Evolutionary conservation across 2,329 filamentous ascomycete species (phyloP).

Genomic region (Trichophyton equinum): DNA sequence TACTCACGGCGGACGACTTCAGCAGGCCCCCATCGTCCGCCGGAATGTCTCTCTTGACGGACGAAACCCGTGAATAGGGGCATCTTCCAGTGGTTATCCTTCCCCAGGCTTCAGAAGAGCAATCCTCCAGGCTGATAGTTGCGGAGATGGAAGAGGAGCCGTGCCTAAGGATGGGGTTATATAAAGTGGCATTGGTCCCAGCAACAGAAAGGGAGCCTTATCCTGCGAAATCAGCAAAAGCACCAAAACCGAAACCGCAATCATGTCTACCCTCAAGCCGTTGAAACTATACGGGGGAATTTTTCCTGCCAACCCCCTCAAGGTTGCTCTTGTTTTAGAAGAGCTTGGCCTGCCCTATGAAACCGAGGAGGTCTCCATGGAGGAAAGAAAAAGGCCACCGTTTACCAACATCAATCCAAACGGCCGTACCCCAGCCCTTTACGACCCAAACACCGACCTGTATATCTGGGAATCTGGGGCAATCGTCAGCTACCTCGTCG

Average conservation of each 20-base stretch:
- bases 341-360: constrained; percentile 12
- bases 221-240: neutral
- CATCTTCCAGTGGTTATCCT: neutral
- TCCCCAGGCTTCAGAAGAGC: neutral
- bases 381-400: constrained; percentile 9
- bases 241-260: neutral
- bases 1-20: too few relatives aligned
- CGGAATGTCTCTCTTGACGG: neutral
- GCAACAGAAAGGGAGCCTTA: neutral
- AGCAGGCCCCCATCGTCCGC: too few relatives aligned
- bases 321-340: constrained; percentile 15
- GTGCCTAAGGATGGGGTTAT: neutral
- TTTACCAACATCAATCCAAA: constrained; percentile 21
- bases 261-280: constrained; percentile 13
- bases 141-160: neutral
- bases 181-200: neutral
- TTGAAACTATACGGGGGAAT: constrained; percentile 13
- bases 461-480: constrained; percentile 41
- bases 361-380: neutral
- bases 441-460: constrained; percentile 37
- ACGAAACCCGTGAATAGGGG: neutral
- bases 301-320: constrained; percentile 13
- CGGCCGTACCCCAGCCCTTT: constrained; percentile 26
- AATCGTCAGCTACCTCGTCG: constrained; percentile 35
- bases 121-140: neutral